A percentile compares a stretch with the other conserved stretches of the same genome.
phyloP scores from a whole-genome alignment of 495 filamentous ascomycete species.

The Penicillium waksmanii region DNA sequence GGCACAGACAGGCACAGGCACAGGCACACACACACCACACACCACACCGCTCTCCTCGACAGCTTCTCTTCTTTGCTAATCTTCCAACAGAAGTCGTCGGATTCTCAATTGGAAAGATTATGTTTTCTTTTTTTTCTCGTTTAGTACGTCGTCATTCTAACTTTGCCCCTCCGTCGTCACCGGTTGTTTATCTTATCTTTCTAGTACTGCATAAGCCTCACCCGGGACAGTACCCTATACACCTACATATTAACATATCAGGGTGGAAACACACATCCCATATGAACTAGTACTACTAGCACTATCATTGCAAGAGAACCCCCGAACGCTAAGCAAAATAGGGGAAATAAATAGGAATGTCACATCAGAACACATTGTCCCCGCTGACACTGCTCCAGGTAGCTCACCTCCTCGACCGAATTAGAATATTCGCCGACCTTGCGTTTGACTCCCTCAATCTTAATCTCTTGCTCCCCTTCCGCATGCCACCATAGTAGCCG shows the following conservation, averaged over 20 bases:
- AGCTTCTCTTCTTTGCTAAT: too few species aligned
- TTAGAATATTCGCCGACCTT: conserved; percentile 49
- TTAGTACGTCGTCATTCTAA: not conserved
- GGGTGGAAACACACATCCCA: too few species aligned
- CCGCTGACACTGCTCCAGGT: conserved; percentile 62
- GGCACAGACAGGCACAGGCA: too few species aligned
- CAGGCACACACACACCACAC: too few species aligned
- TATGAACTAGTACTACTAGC: too few species aligned
- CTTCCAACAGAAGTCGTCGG: too few species aligned
- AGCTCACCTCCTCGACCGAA: conserved; percentile 61
- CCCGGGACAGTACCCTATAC: too few species aligned
- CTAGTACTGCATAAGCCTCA: not conserved
- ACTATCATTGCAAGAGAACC: too few species aligned
- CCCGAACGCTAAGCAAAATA: not conserved
- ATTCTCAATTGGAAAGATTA: conserved; percentile 9
- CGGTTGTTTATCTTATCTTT: conserved; percentile 32
- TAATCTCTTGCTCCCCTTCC: conserved; percentile 79
- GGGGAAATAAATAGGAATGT: conserved; percentile 9
- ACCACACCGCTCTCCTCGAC: too few species aligned
- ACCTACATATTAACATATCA: too few species aligned
- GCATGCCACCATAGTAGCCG: conserved; percentile 88
- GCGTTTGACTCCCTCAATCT: conserved; percentile 72
- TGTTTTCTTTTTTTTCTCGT: not conserved
- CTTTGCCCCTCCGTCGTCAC: conserved; percentile 33
- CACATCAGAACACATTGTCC: conserved; percentile 58